Conservation (phyloP, 352 stramenopile genomes). For the Peronospora destructor region DNA sequence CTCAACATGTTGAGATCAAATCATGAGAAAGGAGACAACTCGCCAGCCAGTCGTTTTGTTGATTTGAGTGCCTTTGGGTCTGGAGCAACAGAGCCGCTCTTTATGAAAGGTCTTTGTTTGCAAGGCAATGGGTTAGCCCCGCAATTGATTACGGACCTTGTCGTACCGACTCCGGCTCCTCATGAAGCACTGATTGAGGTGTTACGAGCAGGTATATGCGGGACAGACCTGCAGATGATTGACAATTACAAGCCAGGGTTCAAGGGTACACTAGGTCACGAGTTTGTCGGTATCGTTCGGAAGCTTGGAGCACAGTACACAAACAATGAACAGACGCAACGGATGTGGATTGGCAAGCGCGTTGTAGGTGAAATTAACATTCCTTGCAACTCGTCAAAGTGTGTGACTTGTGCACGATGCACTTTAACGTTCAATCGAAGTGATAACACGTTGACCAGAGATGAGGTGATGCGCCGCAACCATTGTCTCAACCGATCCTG, state of each 20-base stretch:
- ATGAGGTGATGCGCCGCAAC: constrained; percentile 52
- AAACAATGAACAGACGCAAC: constrained; percentile 17
- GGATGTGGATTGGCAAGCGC: constrained; percentile 58
- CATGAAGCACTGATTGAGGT: constrained; percentile 57
- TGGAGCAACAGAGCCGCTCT: constrained; percentile 9
- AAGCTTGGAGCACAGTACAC: constrained; percentile 34
- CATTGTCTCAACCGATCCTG: constrained; percentile 82
- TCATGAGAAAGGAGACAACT: constrained; percentile 15
- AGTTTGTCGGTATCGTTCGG: constrained; percentile 86
- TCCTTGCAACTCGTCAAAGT: constrained; percentile 57
- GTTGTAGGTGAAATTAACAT: constrained; percentile 91
- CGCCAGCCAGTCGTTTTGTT: constrained; percentile 18
- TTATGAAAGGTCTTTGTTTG: constrained; percentile 53
- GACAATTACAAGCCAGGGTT: constrained; percentile 69
- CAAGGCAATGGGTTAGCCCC: constrained; percentile 25
- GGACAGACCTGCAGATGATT: constrained; percentile 71
- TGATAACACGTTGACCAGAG: constrained; percentile 22
- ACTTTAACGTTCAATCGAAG: constrained; percentile 9
- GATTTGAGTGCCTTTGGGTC: constrained; percentile 11
- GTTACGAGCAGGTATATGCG: constrained; percentile 59
- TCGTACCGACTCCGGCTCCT: constrained; percentile 28
- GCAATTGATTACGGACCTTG: constrained; percentile 30
- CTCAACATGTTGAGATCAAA: constrained; percentile 16
- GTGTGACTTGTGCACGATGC: constrained; percentile 27
- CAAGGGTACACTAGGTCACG: constrained; percentile 69